Conservation (phyloP, 257 asterid genomes). For the Gentiana macrophylla region DNA sequence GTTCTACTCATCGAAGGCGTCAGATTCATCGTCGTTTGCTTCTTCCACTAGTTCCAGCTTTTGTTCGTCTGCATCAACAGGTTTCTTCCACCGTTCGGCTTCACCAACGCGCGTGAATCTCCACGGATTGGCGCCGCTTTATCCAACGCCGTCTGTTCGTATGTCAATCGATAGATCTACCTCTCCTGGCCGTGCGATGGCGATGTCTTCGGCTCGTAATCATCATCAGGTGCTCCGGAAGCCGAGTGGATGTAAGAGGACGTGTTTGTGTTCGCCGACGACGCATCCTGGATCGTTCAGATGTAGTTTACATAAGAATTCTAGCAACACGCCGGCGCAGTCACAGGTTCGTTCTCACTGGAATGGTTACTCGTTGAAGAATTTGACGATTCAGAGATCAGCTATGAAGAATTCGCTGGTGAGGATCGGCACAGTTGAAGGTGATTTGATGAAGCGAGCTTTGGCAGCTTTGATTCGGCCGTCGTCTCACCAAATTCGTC, state of each 20-base stretch:
- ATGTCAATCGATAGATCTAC: constrained; percentile 67
- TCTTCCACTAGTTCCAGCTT: constrained; percentile 41
- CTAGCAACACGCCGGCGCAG: constrained; percentile 8
- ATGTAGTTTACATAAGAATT: constrained; percentile 67
- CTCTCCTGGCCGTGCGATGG: constrained; percentile 58
- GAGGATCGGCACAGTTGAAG: constrained; percentile 72
- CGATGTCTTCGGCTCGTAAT: constrained; percentile 25
- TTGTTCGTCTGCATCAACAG: constrained; percentile 27
- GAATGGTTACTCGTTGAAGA: constrained; percentile 42
- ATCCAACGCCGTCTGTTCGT: constrained; percentile 52
- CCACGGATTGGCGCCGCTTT: constrained; percentile 48
- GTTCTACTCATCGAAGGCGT: constrained; percentile 16
- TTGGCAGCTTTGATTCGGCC: constrained; percentile 68
- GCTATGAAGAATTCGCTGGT: constrained; percentile 88
- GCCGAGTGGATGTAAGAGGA: constrained; percentile 41
- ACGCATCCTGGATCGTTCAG: constrained; percentile 87
- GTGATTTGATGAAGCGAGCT: constrained; percentile 68
- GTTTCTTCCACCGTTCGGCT: constrained; percentile 47
- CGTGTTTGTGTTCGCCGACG: constrained; percentile 87
- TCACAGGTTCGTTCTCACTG: constrained; percentile 16
- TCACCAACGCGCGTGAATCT: constrained; percentile 83
- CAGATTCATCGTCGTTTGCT: constrained; percentile 34
- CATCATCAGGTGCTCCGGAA: constrained; percentile 54
- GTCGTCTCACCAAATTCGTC: constrained; percentile 69
- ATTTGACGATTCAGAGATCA: constrained; percentile 72